These are phyloP conservation scores for Kernera saxatilis DNA, from an alignment of 345 rosid genomes.

Conservation along the genomic window DNA sequence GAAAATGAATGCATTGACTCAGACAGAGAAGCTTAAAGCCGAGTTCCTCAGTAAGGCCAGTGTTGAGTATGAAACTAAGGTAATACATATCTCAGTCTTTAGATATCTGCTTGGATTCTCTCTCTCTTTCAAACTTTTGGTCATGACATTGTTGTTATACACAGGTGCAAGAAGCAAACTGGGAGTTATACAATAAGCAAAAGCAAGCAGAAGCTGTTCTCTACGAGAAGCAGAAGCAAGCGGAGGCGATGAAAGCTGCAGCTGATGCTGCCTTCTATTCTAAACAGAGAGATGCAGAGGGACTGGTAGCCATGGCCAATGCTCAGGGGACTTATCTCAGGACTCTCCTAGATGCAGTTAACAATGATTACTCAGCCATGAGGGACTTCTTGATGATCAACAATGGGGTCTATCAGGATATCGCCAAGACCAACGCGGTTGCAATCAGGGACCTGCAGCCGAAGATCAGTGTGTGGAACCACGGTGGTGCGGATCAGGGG, in stretches of 20 bases:
- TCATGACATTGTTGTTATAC: background rate
- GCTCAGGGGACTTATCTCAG: constrained; percentile 57
- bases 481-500: constrained; percentile 29
- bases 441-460: constrained; percentile 61
- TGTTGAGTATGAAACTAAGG: constrained; percentile 76
- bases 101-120: background rate
- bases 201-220: constrained; percentile 59
- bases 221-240: constrained; percentile 52
- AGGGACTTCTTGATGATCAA: constrained; percentile 65
- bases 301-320: constrained; percentile 43
- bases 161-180: constrained; percentile 67
- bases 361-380: constrained; percentile 50
- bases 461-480: constrained; percentile 65
- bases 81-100: constrained; percentile 1
- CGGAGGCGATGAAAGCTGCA: constrained; percentile 49
- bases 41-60: constrained; percentile 70
- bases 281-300: constrained; percentile 67
- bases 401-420: constrained; percentile 45
- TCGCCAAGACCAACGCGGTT: constrained; percentile 58
- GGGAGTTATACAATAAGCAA: constrained; percentile 59
- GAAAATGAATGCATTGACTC: constrained; percentile 61
- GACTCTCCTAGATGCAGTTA: constrained; percentile 46
- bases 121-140: background rate
- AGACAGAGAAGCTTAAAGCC: constrained; percentile 74
- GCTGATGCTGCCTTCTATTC: constrained; percentile 56